Percentiles rank a stretch among this genome's conserved stretches.
Evolutionary conservation across 192 early-diverging fungal species (phyloP).

Genomic region (Umbelopsis ramanniana): DNA sequence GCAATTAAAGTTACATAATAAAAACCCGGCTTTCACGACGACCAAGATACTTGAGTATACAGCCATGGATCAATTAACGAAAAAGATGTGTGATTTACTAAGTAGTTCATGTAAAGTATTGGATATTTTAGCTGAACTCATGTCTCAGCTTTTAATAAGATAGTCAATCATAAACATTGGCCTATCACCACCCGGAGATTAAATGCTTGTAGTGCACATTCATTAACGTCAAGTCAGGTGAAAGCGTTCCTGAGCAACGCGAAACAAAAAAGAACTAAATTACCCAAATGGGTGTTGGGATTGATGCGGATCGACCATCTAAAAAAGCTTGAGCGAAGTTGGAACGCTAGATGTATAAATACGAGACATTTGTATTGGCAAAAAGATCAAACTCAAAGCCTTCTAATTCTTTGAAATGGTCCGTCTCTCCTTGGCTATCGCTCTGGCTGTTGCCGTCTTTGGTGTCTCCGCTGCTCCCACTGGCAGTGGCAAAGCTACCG

Average conservation of each 20-base stretch:
- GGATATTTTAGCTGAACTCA: no score
- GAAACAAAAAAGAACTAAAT: background rate
- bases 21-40: no score
- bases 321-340: background rate
- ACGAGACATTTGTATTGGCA: background rate
- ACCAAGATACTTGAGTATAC: no score
- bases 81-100: no score
- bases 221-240: background rate
- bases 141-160: background rate
- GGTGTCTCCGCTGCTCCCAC: constrained; percentile 25
- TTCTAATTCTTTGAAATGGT: background rate
- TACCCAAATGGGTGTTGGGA: background rate
- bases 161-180: background rate
- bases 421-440: constrained; percentile 5
- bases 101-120: no score
- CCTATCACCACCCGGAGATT: background rate
- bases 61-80: no score
- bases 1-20: no score
- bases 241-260: background rate
- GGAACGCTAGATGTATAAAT: background rate
- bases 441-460: constrained; percentile 19
- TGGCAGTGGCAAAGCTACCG: background rate
- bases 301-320: background rate
- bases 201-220: background rate
- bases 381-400: background rate